Evolutionary conservation across 2,329 filamentous ascomycete species (phyloP).

Genomic region (Orbilia javanica): DNA sequence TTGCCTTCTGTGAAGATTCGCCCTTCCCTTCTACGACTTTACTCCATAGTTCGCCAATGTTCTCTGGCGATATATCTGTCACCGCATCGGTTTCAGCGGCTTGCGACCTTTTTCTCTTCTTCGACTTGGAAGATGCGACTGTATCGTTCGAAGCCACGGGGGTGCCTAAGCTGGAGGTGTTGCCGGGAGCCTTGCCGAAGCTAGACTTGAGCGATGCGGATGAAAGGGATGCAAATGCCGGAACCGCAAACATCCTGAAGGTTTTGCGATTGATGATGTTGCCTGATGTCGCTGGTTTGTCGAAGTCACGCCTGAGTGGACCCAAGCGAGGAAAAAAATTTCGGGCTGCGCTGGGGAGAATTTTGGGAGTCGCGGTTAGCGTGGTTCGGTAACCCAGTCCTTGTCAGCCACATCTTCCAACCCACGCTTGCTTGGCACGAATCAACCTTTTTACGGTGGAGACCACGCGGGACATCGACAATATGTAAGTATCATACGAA

Average conservation of each 20-base stretch:
- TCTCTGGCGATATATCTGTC: conserved; percentile 73
- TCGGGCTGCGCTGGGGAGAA: conserved; percentile 14
- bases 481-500: conserved; percentile 58
- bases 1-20: conserved; percentile 61
- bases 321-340: conserved; percentile 37
- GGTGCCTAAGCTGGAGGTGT: conserved; percentile 62
- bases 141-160: conserved; percentile 68
- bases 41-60: conserved; percentile 83
- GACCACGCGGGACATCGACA: conserved; percentile 53
- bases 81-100: conserved; percentile 61
- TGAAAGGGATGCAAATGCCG: conserved; percentile 65
- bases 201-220: conserved; percentile 67
- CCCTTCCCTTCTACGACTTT: conserved; percentile 79
- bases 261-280: conserved; percentile 65
- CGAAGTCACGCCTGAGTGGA: conserved; percentile 58
- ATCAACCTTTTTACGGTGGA: conserved; percentile 28
- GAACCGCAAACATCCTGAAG: conserved; percentile 66
- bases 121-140: conserved; percentile 70
- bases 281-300: conserved; percentile 64
- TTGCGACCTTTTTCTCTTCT: conserved; percentile 67
- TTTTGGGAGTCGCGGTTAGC: conserved; percentile 38
- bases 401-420: conserved; percentile 49
- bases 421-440: conserved; percentile 49
- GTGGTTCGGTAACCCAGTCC: conserved; percentile 48
- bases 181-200: conserved; percentile 64